phyloP scores from a whole-genome alignment of 768 basidiomycete genomes.

The Tricholoma matsutake region DNA sequence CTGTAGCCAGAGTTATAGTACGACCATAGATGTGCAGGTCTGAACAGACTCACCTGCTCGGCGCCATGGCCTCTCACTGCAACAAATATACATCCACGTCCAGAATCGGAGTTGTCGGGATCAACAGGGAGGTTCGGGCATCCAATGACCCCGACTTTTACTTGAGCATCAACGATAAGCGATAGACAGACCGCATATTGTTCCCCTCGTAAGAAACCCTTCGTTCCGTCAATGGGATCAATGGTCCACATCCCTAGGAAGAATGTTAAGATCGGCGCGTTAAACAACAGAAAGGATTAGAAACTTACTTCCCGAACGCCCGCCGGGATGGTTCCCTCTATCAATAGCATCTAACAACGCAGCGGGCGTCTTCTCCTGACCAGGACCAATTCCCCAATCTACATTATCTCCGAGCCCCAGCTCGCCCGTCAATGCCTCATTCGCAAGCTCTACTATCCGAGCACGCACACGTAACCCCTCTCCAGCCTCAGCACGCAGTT shows the following conservation, averaged over 20 bases:
- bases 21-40: background rate
- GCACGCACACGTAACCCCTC: conserved; percentile 50
- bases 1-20: conserved; percentile 27
- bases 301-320: conserved; percentile 64
- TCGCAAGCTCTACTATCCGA: conserved; percentile 79
- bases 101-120: conserved; percentile 47
- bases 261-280: background rate
- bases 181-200: conserved; percentile 94
- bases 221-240: conserved; percentile 91
- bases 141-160: conserved; percentile 83
- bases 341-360: conserved; percentile 87
- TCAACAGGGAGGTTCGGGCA: conserved; percentile 86
- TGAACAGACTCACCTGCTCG: conserved; percentile 49
- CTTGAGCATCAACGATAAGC: conserved; percentile 72
- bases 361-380: conserved; percentile 44
- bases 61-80: conserved; percentile 87
- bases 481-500: conserved; percentile 54
- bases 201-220: conserved; percentile 88
- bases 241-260: conserved; percentile 80
- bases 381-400: conserved; percentile 73
- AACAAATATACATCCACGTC: conserved; percentile 79
- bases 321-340: conserved; percentile 72
- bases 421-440: conserved; percentile 63
- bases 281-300: background rate
- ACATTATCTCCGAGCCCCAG: conserved; percentile 54